Evolutionary conservation across 2,329 filamentous ascomycete genomes (phyloP).

Genomic region (Capronia americana): DNA sequence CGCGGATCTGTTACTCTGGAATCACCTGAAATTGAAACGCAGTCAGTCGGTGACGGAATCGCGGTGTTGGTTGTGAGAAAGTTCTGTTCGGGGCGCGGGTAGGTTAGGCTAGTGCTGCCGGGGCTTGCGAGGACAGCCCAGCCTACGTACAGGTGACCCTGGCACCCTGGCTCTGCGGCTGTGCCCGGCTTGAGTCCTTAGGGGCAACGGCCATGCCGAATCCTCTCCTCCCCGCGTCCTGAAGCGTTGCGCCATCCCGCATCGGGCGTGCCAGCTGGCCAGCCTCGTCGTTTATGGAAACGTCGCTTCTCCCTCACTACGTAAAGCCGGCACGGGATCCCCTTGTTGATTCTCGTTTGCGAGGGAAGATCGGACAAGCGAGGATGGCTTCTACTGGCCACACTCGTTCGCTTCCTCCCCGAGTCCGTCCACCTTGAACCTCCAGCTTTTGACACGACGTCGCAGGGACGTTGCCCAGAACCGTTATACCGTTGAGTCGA

Average conservation of each 20-base stretch:
- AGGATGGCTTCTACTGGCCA: not conserved
- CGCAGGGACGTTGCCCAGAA: not conserved
- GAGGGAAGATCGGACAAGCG: not conserved
- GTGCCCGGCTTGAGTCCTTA: constrained; percentile 5
- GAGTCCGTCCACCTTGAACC: no score
- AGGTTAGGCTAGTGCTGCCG: constrained; percentile 9
- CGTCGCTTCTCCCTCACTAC: constrained; percentile 2
- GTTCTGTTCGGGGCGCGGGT: not conserved
- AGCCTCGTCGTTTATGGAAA: constrained; percentile 21
- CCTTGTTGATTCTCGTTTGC: not conserved
- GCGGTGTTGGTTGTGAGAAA: constrained; percentile 7
- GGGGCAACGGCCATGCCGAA: constrained; percentile 17
- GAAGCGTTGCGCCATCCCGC: constrained; percentile 17
- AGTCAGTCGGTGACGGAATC: not conserved
- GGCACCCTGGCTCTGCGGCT: not conserved
- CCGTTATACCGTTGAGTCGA: not conserved
- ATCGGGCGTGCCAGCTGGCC: constrained; percentile 6
- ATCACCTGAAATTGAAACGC: not conserved
- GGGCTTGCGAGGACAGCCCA: not conserved
- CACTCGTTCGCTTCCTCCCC: not conserved
- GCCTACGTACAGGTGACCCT: not conserved
- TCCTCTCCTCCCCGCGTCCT: constrained; percentile 13
- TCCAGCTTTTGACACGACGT: not conserved
- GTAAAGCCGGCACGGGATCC: constrained; percentile 17
- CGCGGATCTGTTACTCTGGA: not conserved